These are phyloP conservation scores for Bipolaris victoriae DNA, from an alignment of 2,329 filamentous ascomycete species.

Conservation along the genomic window DNA sequence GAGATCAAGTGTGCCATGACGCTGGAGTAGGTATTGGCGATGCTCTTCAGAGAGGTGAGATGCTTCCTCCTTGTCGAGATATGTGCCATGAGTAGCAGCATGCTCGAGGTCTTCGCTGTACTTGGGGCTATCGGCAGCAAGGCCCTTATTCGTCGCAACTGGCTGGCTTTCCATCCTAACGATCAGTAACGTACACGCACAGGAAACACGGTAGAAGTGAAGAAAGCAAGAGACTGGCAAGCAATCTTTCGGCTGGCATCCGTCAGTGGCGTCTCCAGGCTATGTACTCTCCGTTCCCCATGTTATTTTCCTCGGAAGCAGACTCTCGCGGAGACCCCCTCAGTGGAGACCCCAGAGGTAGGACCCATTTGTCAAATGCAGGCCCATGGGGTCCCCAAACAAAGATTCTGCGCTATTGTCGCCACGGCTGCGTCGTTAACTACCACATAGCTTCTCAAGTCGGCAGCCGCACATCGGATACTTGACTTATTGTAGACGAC, in stretches of 20 bases:
- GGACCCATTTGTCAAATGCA: constrained; percentile 8
- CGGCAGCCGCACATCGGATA: constrained; percentile 17
- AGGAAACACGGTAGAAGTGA: not conserved
- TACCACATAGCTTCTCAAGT: constrained; percentile 7
- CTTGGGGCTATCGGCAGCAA: constrained; percentile 1
- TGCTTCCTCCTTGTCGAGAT: constrained; percentile 32
- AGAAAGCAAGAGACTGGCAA: not conserved
- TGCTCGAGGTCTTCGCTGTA: constrained; percentile 34
- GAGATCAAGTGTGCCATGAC: constrained; percentile 62
- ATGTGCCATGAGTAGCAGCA: constrained; percentile 36
- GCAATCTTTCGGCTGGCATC: not conserved
- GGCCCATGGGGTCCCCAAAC: constrained; percentile 16
- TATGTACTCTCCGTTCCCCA: constrained; percentile 18
- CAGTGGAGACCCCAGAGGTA: constrained; percentile 29
- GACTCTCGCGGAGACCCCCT: constrained; percentile 10
- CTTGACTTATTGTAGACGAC: constrained; percentile 1
- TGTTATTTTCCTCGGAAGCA: constrained; percentile 4
- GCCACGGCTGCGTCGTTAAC: constrained; percentile 16
- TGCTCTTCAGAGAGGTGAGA: constrained; percentile 53
- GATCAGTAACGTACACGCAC: not conserved
- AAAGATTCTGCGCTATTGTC: constrained; percentile 14
- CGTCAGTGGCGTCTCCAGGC: constrained; percentile 4
- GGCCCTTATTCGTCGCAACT: constrained; percentile 19
- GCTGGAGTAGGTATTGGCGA: constrained; percentile 57
- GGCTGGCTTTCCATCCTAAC: not conserved